Evolutionary conservation across 768 basidiomycete genomes (phyloP).

Genomic region (Lentinus brumalis): DNA sequence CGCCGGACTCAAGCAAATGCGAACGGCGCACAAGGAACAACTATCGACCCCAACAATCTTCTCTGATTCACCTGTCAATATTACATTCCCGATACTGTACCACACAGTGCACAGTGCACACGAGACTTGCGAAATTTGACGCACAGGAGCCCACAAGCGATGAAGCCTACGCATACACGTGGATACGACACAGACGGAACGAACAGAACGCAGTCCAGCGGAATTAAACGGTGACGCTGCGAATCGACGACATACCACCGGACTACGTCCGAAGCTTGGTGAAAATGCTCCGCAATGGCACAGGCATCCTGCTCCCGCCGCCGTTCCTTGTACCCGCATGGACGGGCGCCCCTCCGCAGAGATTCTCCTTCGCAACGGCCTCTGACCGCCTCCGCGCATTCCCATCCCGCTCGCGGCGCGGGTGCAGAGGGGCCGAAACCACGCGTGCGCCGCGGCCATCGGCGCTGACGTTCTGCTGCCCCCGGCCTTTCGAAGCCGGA

Average conservation of each 20-base stretch:
- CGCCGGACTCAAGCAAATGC: too few relatives aligned
- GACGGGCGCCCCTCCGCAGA: conserved; percentile 5
- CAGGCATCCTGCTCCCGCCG: conserved; percentile 24
- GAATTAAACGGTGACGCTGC: too few relatives aligned
- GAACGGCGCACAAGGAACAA: too few relatives aligned
- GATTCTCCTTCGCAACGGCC: not conserved
- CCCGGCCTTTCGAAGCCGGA: not conserved
- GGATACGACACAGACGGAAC: too few relatives aligned
- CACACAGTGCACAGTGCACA: too few relatives aligned
- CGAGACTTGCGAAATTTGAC: too few relatives aligned
- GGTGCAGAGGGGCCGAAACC: conserved; percentile 9
- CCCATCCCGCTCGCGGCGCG: conserved; percentile 9
- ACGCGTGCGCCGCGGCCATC: conserved; percentile 19
- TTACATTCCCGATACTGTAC: too few relatives aligned
- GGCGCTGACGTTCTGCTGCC: conserved; percentile 10
- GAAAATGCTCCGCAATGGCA: conserved; percentile 27
- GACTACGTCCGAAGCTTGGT: conserved; percentile 26
- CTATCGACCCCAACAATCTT: too few relatives aligned
- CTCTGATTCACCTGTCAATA: too few relatives aligned
- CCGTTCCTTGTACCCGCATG: not conserved
- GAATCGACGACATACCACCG: not conserved
- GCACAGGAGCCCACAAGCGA: too few relatives aligned
- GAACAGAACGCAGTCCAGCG: too few relatives aligned
- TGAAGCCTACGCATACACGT: too few relatives aligned
- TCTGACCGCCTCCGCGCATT: conserved; percentile 15